Evolutionary conservation across 306 rosid genomes (phyloP).

Genomic region (Castanopsis chinensis): DNA sequence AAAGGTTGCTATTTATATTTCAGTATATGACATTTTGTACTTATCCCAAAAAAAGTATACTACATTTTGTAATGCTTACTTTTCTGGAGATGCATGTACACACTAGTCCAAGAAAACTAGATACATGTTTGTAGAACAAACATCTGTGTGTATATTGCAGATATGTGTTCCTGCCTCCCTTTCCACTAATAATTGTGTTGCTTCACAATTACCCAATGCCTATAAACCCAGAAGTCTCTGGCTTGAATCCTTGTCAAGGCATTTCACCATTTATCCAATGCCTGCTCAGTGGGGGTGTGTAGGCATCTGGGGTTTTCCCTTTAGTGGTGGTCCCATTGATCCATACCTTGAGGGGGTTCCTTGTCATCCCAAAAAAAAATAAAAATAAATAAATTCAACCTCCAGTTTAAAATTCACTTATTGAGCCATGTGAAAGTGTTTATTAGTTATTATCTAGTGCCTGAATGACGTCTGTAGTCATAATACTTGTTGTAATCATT

Average conservation of each 20-base stretch:
- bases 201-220: not conserved
- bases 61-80: not conserved
- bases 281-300: too few species aligned
- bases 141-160: not conserved
- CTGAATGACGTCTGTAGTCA: constrained; percentile 21
- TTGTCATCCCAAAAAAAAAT: too few species aligned
- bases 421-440: not conserved
- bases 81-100: not conserved
- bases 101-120: not conserved
- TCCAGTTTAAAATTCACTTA: not conserved
- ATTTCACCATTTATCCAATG: too few species aligned
- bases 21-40: not conserved
- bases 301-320: too few species aligned
- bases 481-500: constrained; percentile 1
- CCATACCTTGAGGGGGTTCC: too few species aligned
- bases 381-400: too few species aligned
- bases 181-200: not conserved
- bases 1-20: constrained; percentile 49
- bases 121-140: not conserved
- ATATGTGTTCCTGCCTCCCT: not conserved
- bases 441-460: not conserved
- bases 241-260: too few species aligned
- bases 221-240: too few species aligned
- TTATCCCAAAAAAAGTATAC: not conserved
- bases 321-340: too few species aligned